phyloP scores from a whole-genome alignment of 2,329 filamentous ascomycete species.

The Sclerotinia minor region DNA sequence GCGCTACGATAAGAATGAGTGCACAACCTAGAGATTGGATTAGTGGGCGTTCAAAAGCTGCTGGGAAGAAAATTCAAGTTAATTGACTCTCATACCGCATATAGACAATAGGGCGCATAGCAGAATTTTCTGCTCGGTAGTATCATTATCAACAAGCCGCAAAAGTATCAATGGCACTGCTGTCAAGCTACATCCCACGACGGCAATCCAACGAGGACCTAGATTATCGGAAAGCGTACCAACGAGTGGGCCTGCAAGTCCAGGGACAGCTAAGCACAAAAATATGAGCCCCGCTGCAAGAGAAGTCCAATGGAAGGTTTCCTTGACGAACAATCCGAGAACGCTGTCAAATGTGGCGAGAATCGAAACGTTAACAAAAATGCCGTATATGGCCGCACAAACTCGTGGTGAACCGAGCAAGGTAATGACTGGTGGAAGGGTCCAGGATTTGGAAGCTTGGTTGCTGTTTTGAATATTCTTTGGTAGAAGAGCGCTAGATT shows the following conservation, averaged over 20 bases:
- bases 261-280: conserved; percentile 57
- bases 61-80: not conserved
- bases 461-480: not conserved
- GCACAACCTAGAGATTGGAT: conserved; percentile 36
- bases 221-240: conserved; percentile 51
- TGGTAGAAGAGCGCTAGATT: conserved; percentile 8
- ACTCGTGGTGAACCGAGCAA: conserved; percentile 38
- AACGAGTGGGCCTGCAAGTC: conserved; percentile 57
- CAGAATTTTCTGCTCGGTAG: conserved; percentile 60
- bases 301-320: conserved; percentile 56
- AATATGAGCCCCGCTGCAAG: conserved; percentile 58
- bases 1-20: conserved; percentile 58
- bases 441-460: not conserved
- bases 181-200: conserved; percentile 56
- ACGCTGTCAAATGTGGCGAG: conserved; percentile 57
- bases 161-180: conserved; percentile 62
- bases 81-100: conserved; percentile 46
- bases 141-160: conserved; percentile 60
- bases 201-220: conserved; percentile 62
- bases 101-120: conserved; percentile 62
- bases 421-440: conserved; percentile 28
- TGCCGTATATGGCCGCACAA: conserved; percentile 44
- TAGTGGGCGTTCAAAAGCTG: conserved; percentile 29
- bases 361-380: conserved; percentile 49
- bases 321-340: conserved; percentile 54